These are phyloP conservation scores for Penicillium pancosmium DNA, from an alignment of 495 filamentous ascomycete genomes.

Conservation along the genomic window DNA sequence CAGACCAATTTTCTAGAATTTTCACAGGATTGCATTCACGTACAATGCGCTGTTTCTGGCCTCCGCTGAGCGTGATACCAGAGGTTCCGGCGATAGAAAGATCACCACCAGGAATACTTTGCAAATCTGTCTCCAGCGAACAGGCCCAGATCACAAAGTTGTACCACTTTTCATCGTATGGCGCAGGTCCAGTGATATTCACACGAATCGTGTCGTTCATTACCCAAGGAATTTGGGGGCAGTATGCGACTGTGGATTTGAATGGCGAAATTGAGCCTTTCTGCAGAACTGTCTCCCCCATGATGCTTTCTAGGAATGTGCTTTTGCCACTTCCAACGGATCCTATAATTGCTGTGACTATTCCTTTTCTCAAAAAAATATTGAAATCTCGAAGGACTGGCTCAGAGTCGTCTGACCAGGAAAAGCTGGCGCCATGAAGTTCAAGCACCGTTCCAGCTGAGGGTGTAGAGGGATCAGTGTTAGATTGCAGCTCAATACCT, in stretches of 20 bases:
- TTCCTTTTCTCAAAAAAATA: constrained; percentile 1
- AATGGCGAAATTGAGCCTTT: neutral
- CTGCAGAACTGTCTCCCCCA: constrained; percentile 14
- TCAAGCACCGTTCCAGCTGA: neutral
- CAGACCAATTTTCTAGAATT: neutral
- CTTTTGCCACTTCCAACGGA: constrained; percentile 45
- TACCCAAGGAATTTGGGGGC: constrained; percentile 46
- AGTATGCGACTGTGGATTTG: constrained; percentile 32
- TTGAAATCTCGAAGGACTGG: constrained; percentile 7
- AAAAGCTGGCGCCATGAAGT: constrained; percentile 13
- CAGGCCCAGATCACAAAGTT: neutral
- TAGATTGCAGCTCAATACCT: no score
- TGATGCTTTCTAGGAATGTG: constrained; percentile 34
- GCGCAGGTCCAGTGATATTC: constrained; percentile 30
- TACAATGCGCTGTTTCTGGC: neutral
- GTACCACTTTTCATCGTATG: neutral
- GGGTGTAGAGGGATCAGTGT: no score
- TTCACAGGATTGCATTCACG: neutral
- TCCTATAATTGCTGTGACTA: constrained; percentile 38
- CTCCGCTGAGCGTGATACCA: neutral
- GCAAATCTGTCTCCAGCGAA: neutral
- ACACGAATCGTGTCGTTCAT: constrained; percentile 43
- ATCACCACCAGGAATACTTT: neutral
- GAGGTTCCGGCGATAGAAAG: neutral
- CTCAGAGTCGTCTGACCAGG: constrained; percentile 3